Conservation (phyloP, 2,329 filamentous ascomycete genomes). For the Monilinia fructicola region DNA sequence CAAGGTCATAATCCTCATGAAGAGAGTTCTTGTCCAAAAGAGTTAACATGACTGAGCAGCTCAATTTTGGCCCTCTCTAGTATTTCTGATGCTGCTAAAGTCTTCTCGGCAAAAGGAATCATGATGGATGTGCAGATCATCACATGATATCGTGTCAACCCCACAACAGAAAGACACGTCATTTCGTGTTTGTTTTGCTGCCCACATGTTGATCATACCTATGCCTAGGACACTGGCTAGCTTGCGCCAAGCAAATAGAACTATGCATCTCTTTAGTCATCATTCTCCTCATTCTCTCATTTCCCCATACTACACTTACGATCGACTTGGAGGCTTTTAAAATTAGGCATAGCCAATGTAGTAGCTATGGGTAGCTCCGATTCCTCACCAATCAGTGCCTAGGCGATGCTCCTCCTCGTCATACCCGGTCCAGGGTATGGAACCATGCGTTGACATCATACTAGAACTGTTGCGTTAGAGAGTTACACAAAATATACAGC, state of each 20-base stretch:
- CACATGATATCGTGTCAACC: neutral
- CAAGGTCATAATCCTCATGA: neutral
- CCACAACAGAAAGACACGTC: neutral
- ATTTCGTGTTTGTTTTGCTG: neutral
- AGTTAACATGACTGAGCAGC: neutral
- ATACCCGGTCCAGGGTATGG: neutral
- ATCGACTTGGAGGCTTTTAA: neutral
- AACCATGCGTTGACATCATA: constrained; percentile 1
- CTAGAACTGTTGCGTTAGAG: neutral
- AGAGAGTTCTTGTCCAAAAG: neutral
- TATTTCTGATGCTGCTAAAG: neutral
- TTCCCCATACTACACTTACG: neutral
- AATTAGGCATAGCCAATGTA: neutral
- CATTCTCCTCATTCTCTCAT: neutral
- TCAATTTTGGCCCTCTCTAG: neutral
- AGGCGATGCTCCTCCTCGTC: neutral
- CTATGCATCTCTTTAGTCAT: neutral
- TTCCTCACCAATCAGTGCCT: neutral
- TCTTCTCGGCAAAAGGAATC: neutral
- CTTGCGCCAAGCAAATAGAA: neutral
- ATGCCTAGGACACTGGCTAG: neutral
- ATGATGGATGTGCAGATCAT: neutral
- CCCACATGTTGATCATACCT: neutral
- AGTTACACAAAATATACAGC: neutral
- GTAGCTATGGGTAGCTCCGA: neutral